A percentile compares a stretch with the other conserved stretches of the same genome.
These are phyloP conservation scores for Globisporangium nodosum DNA, from an alignment of 352 stramenopile species.

Conservation along the genomic window DNA sequence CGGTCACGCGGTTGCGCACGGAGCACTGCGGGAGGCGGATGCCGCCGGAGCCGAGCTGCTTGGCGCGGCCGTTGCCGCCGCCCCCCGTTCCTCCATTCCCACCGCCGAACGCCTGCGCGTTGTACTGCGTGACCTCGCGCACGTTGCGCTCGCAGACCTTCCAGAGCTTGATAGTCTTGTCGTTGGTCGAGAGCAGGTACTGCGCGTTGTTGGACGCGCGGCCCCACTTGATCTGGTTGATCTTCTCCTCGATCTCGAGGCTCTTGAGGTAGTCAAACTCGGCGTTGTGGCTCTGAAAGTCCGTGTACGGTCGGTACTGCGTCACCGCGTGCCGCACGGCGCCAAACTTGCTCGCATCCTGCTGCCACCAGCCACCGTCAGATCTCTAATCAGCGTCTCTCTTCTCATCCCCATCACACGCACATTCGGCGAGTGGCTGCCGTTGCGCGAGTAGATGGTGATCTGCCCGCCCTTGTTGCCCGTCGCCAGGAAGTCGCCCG, in stretches of 20 bases:
- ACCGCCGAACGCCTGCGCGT: conserved; percentile 29
- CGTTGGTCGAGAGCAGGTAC: conserved; percentile 94
- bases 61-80: conserved; percentile 14
- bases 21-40: conserved; percentile 54
- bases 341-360: conserved; percentile 27
- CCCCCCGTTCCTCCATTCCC: conserved; percentile 1
- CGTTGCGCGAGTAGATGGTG: conserved; percentile 82
- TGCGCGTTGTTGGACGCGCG: conserved; percentile 83
- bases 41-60: conserved; percentile 13
- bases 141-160: conserved; percentile 86
- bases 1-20: conserved; percentile 52
- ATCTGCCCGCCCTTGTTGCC: conserved; percentile 93
- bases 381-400: background rate
- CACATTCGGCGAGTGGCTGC: conserved; percentile 6
- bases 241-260: conserved; percentile 97
- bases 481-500: conserved; percentile 90
- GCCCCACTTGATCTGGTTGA: conserved; percentile 97
- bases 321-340: conserved; percentile 18
- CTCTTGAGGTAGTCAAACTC: conserved; percentile 98
- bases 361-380: background rate
- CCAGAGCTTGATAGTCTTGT: conserved; percentile 98
- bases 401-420: background rate
- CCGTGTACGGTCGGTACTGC: conserved; percentile 82
- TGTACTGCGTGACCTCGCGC: conserved; percentile 70
- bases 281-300: conserved; percentile 94